Evolutionary conservation across 169 alveolate species (phyloP).

Genomic region (Plasmodium berghei): DNA sequence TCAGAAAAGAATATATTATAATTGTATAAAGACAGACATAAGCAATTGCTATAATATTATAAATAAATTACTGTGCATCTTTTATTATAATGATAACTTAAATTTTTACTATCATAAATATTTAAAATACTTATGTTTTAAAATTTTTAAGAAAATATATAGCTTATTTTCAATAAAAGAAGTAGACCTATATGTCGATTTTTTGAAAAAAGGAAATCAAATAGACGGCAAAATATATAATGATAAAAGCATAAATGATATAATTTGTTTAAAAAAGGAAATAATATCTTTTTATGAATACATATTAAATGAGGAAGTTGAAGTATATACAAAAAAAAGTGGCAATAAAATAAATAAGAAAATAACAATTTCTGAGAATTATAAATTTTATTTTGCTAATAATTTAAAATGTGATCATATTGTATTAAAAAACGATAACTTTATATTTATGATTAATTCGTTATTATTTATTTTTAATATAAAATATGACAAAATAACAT

Average conservation of each 20-base stretch:
- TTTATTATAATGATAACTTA: conserved; percentile 8
- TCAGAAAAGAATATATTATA: conserved; percentile 19
- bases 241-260: conserved; percentile 33
- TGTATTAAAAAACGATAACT: conserved; percentile 28
- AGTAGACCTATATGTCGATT: conserved; percentile 23
- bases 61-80: conserved; percentile 41
- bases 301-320: conserved; percentile 37
- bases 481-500: conserved; percentile 40
- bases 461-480: conserved; percentile 36
- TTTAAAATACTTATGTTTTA: conserved; percentile 42
- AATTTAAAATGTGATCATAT: conserved; percentile 41
- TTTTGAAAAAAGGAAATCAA: conserved; percentile 9
- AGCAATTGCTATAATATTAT: conserved; percentile 22
- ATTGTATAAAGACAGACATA: conserved; percentile 26
- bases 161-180: conserved; percentile 27
- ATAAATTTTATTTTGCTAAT: conserved; percentile 47
- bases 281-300: conserved; percentile 18
- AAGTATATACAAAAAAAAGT: conserved; percentile 36
- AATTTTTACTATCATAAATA: conserved; percentile 39
- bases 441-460: conserved; percentile 40
- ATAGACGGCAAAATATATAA: conserved; percentile 25
- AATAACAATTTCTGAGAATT: conserved; percentile 14
- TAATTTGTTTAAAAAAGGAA: conserved; percentile 16
- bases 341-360: not conserved
- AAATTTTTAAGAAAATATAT: conserved; percentile 48